Evolutionary conservation across 2,329 filamentous ascomycete genomes (phyloP).

Genomic region (Pestalotiopsis sp.): DNA sequence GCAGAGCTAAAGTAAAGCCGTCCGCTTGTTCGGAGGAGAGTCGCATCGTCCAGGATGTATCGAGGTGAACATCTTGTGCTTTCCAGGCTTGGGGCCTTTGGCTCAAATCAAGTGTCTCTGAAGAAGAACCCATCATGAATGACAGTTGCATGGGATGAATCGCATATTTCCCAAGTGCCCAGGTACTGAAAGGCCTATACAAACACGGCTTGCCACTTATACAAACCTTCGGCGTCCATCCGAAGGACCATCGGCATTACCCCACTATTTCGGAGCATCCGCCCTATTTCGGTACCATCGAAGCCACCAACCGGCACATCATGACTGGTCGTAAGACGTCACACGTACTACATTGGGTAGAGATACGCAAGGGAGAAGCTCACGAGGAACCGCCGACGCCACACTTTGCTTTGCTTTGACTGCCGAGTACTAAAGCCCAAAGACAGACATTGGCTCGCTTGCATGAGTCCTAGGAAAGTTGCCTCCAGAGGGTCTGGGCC

Average conservation of each 20-base stretch:
- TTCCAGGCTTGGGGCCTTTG: constrained; percentile 8
- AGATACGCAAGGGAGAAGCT: too few species aligned
- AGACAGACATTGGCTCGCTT: too few species aligned
- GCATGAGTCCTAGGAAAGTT: too few species aligned
- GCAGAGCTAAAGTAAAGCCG: constrained; percentile 10
- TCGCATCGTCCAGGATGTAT: constrained; percentile 13
- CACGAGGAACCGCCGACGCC: too few species aligned
- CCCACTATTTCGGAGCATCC: neutral
- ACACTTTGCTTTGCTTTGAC: too few species aligned
- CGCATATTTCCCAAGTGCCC: too few species aligned
- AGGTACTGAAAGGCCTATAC: neutral
- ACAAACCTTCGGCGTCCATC: neutral
- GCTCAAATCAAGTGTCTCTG: neutral
- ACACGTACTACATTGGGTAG: too few species aligned
- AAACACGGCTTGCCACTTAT: neutral
- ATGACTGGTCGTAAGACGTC: neutral
- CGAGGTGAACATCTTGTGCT: constrained; percentile 11
- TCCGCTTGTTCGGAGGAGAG: constrained; percentile 11
- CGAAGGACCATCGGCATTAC: neutral
- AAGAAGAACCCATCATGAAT: neutral
- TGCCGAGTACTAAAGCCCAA: too few species aligned
- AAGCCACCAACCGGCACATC: neutral
- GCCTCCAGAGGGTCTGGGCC: too few species aligned
- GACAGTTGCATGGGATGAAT: neutral
- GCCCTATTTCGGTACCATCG: neutral